These are phyloP conservation scores for Cyberlindnera mississippiensis DNA, from an alignment of 805 yeast species.

Conservation along the genomic window DNA sequence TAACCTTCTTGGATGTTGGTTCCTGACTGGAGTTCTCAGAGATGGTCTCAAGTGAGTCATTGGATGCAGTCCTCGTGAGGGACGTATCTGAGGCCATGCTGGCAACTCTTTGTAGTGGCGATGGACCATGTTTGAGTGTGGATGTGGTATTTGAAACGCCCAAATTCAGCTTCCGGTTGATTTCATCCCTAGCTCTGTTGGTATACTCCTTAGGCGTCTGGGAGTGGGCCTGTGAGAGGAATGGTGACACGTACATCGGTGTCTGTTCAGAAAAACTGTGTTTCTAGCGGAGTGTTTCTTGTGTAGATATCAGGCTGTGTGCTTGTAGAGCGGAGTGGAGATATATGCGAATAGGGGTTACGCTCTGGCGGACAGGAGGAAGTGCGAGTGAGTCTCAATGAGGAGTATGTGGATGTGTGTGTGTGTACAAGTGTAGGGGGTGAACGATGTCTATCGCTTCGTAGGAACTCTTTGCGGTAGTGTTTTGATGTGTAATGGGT, in stretches of 20 bases:
- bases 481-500: not conserved
- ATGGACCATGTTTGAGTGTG: slow-evolving; percentile 26
- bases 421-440: too few species aligned
- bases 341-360: too few species aligned
- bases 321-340: too few species aligned
- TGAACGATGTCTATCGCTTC: not conserved
- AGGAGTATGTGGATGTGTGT: too few species aligned
- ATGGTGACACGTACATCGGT: slow-evolving; percentile 27
- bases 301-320: not conserved
- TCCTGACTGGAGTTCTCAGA: slow-evolving; percentile 4
- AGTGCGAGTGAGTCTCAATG: too few species aligned
- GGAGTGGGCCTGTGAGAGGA: slow-evolving; percentile 12
- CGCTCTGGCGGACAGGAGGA: not conserved
- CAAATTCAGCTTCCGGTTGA: slow-evolving; percentile 24
- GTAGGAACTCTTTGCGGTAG: not conserved
- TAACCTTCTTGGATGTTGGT: slow-evolving; percentile 7
- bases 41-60: slow-evolving; percentile 22
- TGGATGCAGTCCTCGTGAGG: slow-evolving; percentile 19
- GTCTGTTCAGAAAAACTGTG: not conserved
- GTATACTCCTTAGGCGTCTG: slow-evolving; percentile 30
- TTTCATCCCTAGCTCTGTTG: slow-evolving; percentile 29
- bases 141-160: slow-evolving; percentile 11
- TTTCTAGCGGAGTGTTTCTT: not conserved
- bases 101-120: slow-evolving; percentile 27
- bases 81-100: slow-evolving; percentile 25